These are phyloP conservation scores for Dipodascopsis uninucleata DNA, from an alignment of 805 yeast genomes.

Conservation along the genomic window DNA sequence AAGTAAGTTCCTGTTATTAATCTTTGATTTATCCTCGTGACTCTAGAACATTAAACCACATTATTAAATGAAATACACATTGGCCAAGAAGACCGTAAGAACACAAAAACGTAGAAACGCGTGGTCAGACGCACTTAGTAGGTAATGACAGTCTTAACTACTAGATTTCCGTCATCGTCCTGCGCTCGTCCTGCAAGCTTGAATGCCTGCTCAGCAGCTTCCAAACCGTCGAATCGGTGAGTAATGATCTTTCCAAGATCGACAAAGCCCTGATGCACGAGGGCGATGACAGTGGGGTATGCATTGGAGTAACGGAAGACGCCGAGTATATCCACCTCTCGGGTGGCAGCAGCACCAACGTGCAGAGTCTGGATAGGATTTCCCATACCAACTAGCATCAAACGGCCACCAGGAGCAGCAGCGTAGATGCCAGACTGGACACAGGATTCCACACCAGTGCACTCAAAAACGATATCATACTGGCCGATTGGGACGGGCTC, in stretches of 20 bases:
- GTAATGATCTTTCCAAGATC: constrained; percentile 31
- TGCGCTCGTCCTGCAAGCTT: constrained; percentile 33
- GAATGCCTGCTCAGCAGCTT: constrained; percentile 32
- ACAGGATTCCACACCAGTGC: constrained; percentile 52
- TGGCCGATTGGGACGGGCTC: constrained; percentile 18
- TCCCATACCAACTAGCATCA: constrained; percentile 34
- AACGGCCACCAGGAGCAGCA: constrained; percentile 31
- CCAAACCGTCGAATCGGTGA: constrained; percentile 34
- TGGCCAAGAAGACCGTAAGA: no score
- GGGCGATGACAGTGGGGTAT: constrained; percentile 32
- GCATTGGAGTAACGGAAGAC: constrained; percentile 36
- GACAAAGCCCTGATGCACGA: constrained; percentile 27
- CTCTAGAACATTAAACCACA: no score
- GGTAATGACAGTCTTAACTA: no score
- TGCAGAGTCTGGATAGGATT: constrained; percentile 36
- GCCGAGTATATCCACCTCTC: constrained; percentile 36
- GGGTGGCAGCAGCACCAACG: constrained; percentile 33
- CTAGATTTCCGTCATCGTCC: constrained; percentile 35
- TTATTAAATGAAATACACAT: no score
- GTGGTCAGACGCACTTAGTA: no score
- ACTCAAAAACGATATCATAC: constrained; percentile 40
- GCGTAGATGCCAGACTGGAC: constrained; percentile 46
- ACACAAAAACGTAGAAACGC: no score
- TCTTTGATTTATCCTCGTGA: no score
- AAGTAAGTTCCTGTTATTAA: no score